Percentiles rank a stretch among this genome's conserved stretches.
Conservation (phyloP, 139 green algal species). For the Chlorella sorokiniana region DNA sequence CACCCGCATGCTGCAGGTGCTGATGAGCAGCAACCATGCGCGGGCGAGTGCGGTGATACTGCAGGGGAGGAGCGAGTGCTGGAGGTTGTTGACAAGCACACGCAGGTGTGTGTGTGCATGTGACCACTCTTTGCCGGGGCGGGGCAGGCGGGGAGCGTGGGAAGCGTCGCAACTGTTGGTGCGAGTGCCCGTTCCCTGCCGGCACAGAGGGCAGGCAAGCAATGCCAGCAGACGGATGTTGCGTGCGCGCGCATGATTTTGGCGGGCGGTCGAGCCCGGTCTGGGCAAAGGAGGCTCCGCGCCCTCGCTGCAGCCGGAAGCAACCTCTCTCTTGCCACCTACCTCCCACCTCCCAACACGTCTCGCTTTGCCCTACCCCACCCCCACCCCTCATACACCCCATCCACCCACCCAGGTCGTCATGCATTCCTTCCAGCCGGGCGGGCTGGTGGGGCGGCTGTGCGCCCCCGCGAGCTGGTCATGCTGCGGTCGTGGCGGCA, state of each 20-base stretch:
- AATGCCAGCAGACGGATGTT: too few relatives aligned
- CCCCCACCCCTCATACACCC: background rate
- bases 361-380: too few relatives aligned
- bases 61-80: constrained; percentile 18
- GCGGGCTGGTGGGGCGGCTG: constrained; percentile 20
- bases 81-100: constrained; percentile 40
- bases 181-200: too few relatives aligned
- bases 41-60: background rate
- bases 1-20: background rate
- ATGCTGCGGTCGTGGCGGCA: constrained; percentile 57
- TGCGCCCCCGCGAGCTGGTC: constrained; percentile 35
- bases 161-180: too few relatives aligned
- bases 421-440: constrained; percentile 14
- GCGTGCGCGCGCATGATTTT: too few relatives aligned
- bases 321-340: too few relatives aligned
- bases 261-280: too few relatives aligned
- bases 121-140: background rate
- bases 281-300: too few relatives aligned
- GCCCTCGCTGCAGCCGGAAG: too few relatives aligned
- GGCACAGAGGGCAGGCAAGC: too few relatives aligned
- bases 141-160: too few relatives aligned
- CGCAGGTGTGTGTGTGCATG: background rate
- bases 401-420: constrained; percentile 10
- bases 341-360: too few relatives aligned
- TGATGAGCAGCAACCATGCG: background rate